These are phyloP conservation scores for Trichosporon sp. DNA, from an alignment of 1,284 basidiomycete species.

Conservation along the genomic window DNA sequence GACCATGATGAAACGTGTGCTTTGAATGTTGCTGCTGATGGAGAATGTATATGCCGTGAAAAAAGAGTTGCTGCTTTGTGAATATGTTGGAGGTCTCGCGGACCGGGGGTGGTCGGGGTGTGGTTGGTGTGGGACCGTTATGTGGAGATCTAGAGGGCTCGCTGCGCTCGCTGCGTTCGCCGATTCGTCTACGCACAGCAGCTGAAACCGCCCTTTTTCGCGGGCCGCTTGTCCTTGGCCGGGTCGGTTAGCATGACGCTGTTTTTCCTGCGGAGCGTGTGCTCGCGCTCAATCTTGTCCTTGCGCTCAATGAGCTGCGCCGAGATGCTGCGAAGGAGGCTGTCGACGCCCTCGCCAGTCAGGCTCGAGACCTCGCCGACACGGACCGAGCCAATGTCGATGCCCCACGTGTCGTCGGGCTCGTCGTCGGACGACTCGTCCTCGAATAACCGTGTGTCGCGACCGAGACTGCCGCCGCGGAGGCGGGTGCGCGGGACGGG, in stretches of 20 bases:
- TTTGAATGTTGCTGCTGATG: neutral
- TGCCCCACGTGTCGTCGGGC: slow-evolving; percentile 44
- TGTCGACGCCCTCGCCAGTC: slow-evolving; percentile 53
- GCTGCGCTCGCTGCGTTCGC: neutral
- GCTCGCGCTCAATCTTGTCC: slow-evolving; percentile 54
- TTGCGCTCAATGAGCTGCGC: slow-evolving; percentile 48
- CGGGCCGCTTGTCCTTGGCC: slow-evolving; percentile 21
- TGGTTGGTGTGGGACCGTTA: no score
- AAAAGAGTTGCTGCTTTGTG: neutral
- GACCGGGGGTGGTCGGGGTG: no score
- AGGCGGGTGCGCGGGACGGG: slow-evolving; percentile 26
- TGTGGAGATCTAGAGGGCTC: neutral
- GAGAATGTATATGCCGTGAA: slow-evolving; percentile 10
- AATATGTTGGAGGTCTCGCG: neutral
- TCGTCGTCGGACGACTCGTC: slow-evolving; percentile 22
- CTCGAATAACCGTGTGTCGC: slow-evolving; percentile 44
- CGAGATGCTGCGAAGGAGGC: slow-evolving; percentile 52
- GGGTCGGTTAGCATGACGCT: slow-evolving; percentile 54
- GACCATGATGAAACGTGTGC: neutral
- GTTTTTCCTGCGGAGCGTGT: slow-evolving; percentile 45
- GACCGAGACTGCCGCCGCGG: slow-evolving; percentile 47
- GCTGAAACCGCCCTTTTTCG: slow-evolving; percentile 29
- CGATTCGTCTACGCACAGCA: slow-evolving; percentile 27
- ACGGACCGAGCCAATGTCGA: slow-evolving; percentile 48
- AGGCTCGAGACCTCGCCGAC: slow-evolving; percentile 52